Conservation (phyloP, 116 monocot genomes). For the Trichopus zeylanicus region DNA sequence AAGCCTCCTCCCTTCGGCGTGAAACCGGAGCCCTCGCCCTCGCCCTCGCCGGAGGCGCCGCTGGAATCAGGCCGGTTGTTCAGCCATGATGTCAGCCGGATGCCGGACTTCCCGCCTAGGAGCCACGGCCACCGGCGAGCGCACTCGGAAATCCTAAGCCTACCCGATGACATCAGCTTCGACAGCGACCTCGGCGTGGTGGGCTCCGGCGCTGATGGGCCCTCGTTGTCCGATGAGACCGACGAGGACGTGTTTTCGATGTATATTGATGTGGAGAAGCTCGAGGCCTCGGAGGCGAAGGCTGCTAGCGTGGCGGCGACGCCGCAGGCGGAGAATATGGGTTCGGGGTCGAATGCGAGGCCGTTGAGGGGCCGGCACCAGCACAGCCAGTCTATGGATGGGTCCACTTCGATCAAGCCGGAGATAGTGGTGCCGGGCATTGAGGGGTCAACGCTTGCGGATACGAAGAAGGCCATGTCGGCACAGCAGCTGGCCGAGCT, state of each 20-base stretch:
- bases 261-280: conserved; percentile 78
- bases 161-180: conserved; percentile 83
- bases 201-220: conserved; percentile 32
- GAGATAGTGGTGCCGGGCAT: conserved; percentile 14
- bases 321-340: conserved; percentile 3
- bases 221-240: conserved; percentile 50
- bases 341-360: conserved; percentile 16
- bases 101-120: conserved; percentile 72
- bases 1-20: background rate
- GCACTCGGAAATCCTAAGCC: conserved; percentile 86
- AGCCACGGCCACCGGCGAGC: conserved; percentile 63
- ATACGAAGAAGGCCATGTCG: conserved; percentile 7
- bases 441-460: conserved; percentile 4
- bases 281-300: conserved; percentile 18
- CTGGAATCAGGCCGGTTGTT: conserved; percentile 16
- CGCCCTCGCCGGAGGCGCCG: background rate
- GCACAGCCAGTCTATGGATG: conserved; percentile 80
- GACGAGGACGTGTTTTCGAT: conserved; percentile 84
- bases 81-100: conserved; percentile 65
- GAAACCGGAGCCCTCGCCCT: background rate
- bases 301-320: background rate
- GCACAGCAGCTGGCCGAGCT: background rate
- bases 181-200: conserved; percentile 72
- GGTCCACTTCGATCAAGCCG: conserved; percentile 26
- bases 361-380: conserved; percentile 67